Evolutionary conservation across 495 filamentous ascomycete species (phyloP), one percentile per base, ranked within the genome.

Genomic region (Xylaria castorea): DNA sequence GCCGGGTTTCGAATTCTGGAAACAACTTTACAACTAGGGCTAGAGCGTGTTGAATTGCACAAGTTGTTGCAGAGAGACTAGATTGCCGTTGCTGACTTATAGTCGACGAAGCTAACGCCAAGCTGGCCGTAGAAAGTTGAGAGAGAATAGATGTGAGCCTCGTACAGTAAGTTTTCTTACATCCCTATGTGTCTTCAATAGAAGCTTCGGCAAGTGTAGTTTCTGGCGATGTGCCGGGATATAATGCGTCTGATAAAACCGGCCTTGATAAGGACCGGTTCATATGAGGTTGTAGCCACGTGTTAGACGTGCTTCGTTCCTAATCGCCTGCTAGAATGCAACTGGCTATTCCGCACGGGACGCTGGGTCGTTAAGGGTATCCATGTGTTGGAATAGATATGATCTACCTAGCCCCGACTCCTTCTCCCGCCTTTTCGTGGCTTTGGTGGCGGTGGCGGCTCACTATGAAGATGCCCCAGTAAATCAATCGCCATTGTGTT

Each of bases 381-480:
- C 22, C 22, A 1, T 57, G 7, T 22, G 7, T 61, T 61, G 32
- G 6, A 32, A 61, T 30, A 30, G 36, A 64, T 16, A 64, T 11
- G 22, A 18, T 42, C 61, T 64, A 18, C 1, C 63, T 61, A 72
- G 12, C 51, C 70, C 5, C 63, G 70, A 60, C 68, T 64, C 51
- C 75, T 80, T 40, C 68, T 74, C 20, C 57, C 70, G 1, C 68
- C 72, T 30, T 80, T 80, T 55, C 78, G 76, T 12, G 75, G 51
- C 42, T 80, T 80, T 55, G 87, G 83, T 25, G 91, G 89, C 30
- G 91, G 87, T 51, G 91, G 91, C 65, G 91, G 89, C 71, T 95
- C 89, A 53, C 91, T 91, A 77, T 99, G 96, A 30, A 93, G 85
- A 78, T 97, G 93, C 2, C 94, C 94, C 55, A 92, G 80, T 40